Base-by-base conservation (phyloP, 768 basidiomycete species). In the Wakefieldia striispora region DNA sequence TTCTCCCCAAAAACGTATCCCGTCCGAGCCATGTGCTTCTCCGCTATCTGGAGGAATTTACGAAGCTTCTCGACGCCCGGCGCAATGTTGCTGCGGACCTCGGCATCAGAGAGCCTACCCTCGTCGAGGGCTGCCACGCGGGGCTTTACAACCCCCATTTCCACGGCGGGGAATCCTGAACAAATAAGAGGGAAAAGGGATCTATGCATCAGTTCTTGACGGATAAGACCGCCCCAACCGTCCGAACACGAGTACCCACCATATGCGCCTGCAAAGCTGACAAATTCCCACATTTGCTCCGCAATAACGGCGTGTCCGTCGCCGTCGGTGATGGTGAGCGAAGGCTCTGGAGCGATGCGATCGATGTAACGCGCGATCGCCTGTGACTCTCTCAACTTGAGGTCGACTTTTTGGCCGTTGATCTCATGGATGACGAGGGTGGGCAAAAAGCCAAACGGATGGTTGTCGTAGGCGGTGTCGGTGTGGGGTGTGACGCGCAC, bases 261-360 rank as follows among this genome's bases (percentile, higher is more conserved):
- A 9, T 69, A 41, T 12, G 56, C 50, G 2, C 56, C 56, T 0
- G 51, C 60, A 11, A 66, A 55, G 9, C 59, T 60, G 39, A 59
- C 68, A 16, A 68, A 70, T 27, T 68, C 66, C 68, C 68, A 68
- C 68, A 68, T 50, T 31, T 66, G 65, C 44, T 68, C 66, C 0
- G 43, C 31, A 50, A 68, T 49, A 41, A 64, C 0, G 16, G 58
- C 43, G 14, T 54, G 55, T 6, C 53, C 63, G 0, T 66, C 56
- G 0, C 61, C 68, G 1, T 57, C 39, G 0, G 16, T 45, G 39
- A 68, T 55, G 37, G 34, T 44, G 27, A 67, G 58, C 11, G 53
- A 46, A 3, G 66, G 66, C 44, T 64, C 54, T n/a, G 66, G 66
- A 7, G 56, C 50, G 19, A 69, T 43, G 45, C 58, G 67, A 17